Evolutionary conservation across 306 rosid genomes (phyloP), one percentile per base, ranked within the genome.

Genomic region (Clitoria ternatea): DNA sequence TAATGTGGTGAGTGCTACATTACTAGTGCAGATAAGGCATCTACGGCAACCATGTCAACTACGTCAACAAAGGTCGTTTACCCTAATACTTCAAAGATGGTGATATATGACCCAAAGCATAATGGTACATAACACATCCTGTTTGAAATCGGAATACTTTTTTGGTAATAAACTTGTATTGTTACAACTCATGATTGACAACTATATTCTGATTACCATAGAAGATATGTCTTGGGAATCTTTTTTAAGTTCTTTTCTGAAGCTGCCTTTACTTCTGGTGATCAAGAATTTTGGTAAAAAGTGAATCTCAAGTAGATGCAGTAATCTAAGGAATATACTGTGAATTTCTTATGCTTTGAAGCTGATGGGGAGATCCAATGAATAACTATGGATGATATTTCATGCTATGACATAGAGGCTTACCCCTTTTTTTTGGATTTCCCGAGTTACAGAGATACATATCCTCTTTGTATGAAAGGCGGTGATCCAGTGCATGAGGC

Each of bases 61-160:
- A 44, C 19, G 27, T 76, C 96, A 36, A 1, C 88, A 3, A 91
- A 87, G 67, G 80, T 90, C 55, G 85, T 89, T 52, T 81, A 81
- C 82, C 97, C 97, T 12, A 96, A 94, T 77, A 84, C 89, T 80
- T 85, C 96, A 57, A 89, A 84, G 86, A 90, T 90, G 98, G 75
- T 76, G 66, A 40, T 90, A 50, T 93, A 88, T 81, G 97, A 94
- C 79, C 97, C 98, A 23, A 86, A 87, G 76, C 89, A 87, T 54
- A 90, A 80, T 14, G 90, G 98, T 87, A 85, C 9, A 74, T 11
- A 42, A n/a, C 20, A 40, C 29, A 6, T 69, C 50, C 53, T 53
- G 20, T 61, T 53, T 14, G 30, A 71, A 57, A 30, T 56, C 50
- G 61, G 36, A 70, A 37, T 7, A 11, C 39, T 2, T 70, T 70